A percentile compares a stretch with the other conserved stretches of the same genome.
phyloP scores from a whole-genome alignment of 2,329 filamentous ascomycete genomes.

The Periconia sp. region DNA sequence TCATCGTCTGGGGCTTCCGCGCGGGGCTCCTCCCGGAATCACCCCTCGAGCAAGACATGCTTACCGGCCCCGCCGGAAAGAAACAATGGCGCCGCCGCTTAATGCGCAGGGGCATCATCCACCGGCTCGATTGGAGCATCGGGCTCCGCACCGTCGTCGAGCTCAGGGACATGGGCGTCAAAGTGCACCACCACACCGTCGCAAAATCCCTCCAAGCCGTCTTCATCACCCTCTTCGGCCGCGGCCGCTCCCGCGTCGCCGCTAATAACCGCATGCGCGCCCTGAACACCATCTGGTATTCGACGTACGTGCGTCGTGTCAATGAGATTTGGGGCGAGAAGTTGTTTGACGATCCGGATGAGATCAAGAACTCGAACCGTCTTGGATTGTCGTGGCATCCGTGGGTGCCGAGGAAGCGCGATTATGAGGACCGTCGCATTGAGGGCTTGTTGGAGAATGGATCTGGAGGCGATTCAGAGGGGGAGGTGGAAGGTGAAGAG shows the following conservation, averaged over 20 bases:
- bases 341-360: slow-evolving; percentile 24
- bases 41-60: slow-evolving; percentile 25
- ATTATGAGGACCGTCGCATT: not conserved
- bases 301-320: slow-evolving; percentile 24
- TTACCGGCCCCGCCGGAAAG: slow-evolving; percentile 18
- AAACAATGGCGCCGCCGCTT: slow-evolving; percentile 27
- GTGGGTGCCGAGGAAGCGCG: not conserved
- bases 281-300: slow-evolving; percentile 22
- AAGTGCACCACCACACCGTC: slow-evolving; percentile 27
- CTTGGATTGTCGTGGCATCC: slow-evolving; percentile 12
- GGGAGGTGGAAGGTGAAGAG: too few relatives aligned
- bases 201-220: slow-evolving; percentile 28
- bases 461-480: not conserved
- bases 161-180: slow-evolving; percentile 31
- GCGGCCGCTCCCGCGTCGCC: slow-evolving; percentile 17
- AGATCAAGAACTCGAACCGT: too few relatives aligned
- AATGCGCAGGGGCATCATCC: slow-evolving; percentile 16
- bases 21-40: slow-evolving; percentile 28
- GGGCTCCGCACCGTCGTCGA: slow-evolving; percentile 30
- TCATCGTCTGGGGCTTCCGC: slow-evolving; percentile 40
- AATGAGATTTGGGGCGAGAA: slow-evolving; percentile 33
- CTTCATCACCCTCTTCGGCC: slow-evolving; percentile 34
- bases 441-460: not conserved
- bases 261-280: slow-evolving; percentile 30
- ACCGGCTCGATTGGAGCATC: slow-evolving; percentile 26